These are phyloP conservation scores for Yamadazyma taylorii DNA, from an alignment of 1,139 yeast species.

Conservation along the genomic window DNA sequence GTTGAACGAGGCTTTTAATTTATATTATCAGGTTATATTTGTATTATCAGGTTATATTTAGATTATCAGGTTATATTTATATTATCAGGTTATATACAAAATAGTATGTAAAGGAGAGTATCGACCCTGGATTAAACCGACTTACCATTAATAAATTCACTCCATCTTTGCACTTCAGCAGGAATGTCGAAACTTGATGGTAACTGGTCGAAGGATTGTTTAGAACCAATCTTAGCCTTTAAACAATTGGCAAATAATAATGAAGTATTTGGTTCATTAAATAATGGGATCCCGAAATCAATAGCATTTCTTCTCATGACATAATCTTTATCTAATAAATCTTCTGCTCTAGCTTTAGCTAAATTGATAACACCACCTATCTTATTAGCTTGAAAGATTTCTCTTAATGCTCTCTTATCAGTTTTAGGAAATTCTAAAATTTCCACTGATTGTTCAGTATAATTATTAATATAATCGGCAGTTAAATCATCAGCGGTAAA, in stretches of 20 bases:
- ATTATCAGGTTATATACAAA: too few relatives aligned
- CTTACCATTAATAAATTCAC: constrained; percentile 92
- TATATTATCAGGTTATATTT: too few relatives aligned
- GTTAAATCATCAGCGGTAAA: constrained; percentile 76
- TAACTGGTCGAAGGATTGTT: constrained; percentile 41
- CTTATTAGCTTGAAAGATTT: constrained; percentile 82
- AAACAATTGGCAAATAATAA: constrained; percentile 83
- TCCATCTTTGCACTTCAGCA: constrained; percentile 89
- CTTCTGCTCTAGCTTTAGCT: constrained; percentile 86
- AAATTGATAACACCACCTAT: constrained; percentile 88
- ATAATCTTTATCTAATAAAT: constrained; percentile 83
- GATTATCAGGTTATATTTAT: too few relatives aligned
- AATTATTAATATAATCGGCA: constrained; percentile 59
- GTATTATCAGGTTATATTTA: too few relatives aligned
- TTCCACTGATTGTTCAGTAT: constrained; percentile 51
- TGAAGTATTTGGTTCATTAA: constrained; percentile 95
- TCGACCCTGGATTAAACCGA: too few relatives aligned
- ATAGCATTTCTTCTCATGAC: constrained; percentile 99
- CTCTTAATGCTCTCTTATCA: constrained; percentile 90
- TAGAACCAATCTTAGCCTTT: constrained; percentile 65
- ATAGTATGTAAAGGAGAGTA: too few relatives aligned
- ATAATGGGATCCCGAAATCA: constrained; percentile 94
- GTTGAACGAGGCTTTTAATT: too few relatives aligned
- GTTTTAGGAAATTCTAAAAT: constrained; percentile 88
- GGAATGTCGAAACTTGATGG: constrained; percentile 64